Evolutionary conservation across 148 eudicot species (phyloP), one percentile per base, ranked within the genome.

Genomic region (Nyssa sinensis): DNA sequence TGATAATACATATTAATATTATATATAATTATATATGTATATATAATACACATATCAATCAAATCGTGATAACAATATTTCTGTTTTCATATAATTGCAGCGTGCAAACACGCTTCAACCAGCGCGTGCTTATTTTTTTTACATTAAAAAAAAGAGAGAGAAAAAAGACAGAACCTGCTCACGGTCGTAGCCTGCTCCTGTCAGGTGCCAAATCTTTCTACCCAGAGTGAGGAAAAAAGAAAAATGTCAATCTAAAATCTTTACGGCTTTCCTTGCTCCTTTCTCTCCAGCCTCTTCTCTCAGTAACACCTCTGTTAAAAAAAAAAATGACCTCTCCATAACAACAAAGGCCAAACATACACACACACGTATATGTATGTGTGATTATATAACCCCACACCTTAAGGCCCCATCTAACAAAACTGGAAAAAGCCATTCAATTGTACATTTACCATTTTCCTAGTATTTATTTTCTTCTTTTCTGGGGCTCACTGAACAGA

Each of bases 231-330:
- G n/a, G n/a, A n/a, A n/a, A n/a, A n/a, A n/a, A n/a, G n/a, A n/a
- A n/a, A n/a, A 21, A 58, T 25, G 55, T 60, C 53, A 59, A 14
- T 60, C 74, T 37, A 71, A 35, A 68, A 71, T 55, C 37, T 64
- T 71, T 70, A 57, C 74, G 33, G 74, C 59, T 37, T 37, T 12
- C 27, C 47, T 25, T 17, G 63, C 47, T 23, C 47, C 32, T 70
- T 49, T 58, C 64, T 33, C 51, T 58, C 51, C 16, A 44, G 2
- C 51, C 34, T 9, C 71, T 32, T 19, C 39, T 37, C 74, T 49
- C 69, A 11, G 19, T 24, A 21, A 28, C 17, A 49, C 57, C 19
- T 58, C 73, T 35, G 72, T 67, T 23, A 21, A 55, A 55, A 55
- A 19, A 44, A 44, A 37, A 66, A 66, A 37, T 27, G 19, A 17